Evolutionary conservation across 2,329 filamentous ascomycete species (phyloP).

Genomic region (Colletotrichum graminicola): DNA sequence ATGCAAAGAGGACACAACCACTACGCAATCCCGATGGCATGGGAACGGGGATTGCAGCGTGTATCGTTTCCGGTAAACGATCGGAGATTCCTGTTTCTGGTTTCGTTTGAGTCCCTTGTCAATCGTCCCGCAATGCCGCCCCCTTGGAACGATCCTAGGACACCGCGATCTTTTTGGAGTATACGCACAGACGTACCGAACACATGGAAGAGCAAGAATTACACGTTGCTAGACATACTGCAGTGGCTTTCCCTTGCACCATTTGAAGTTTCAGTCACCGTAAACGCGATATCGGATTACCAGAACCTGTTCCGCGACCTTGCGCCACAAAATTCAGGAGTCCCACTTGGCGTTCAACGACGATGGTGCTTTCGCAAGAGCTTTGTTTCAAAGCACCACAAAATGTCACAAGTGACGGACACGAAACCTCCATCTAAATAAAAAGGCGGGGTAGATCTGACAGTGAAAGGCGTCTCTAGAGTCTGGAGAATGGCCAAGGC

Average conservation of each 20-base stretch:
- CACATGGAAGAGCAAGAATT: not conserved
- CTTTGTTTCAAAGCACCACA: constrained; percentile 27
- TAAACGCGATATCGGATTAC: not conserved
- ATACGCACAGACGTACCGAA: not conserved
- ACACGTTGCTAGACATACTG: not conserved
- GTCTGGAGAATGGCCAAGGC: not conserved
- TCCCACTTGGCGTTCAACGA: constrained; percentile 35
- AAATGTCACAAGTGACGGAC: constrained; percentile 33
- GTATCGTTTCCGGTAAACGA: constrained; percentile 16
- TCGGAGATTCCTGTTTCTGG: constrained; percentile 21
- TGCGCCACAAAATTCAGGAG: constrained; percentile 21
- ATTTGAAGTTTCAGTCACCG: not conserved
- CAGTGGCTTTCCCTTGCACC: not conserved
- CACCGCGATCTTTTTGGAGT: not conserved
- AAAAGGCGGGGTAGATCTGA: constrained; percentile 25
- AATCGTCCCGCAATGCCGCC: not conserved
- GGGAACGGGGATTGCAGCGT: constrained; percentile 4
- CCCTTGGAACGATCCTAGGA: constrained; percentile 9
- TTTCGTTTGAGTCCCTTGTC: constrained; percentile 24
- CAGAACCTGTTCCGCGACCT: not conserved
- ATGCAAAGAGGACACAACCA: not conserved
- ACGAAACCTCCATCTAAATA: constrained; percentile 33
- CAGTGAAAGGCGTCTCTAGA: not conserved
- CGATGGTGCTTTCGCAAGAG: constrained; percentile 24
- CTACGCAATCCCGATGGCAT: not conserved